Conservation (phyloP, 2,329 filamentous ascomycete species). For the Atkinsonella texensis region DNA sequence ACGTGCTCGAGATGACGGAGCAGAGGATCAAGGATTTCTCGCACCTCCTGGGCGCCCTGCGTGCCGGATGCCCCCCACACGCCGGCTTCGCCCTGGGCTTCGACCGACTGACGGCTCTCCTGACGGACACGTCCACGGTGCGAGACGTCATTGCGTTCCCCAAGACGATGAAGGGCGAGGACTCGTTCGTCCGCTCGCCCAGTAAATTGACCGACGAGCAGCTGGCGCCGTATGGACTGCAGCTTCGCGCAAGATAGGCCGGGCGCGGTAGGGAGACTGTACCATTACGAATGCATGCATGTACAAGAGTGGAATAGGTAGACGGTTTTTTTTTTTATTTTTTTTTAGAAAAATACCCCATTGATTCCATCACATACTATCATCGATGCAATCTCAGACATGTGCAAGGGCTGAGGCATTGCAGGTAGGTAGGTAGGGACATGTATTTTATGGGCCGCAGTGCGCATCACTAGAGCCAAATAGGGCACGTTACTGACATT, state of each 20-base stretch:
- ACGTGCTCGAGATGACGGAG: conserved; percentile 68
- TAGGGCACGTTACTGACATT: no score
- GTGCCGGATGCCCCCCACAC: conserved; percentile 84
- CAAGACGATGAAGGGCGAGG: conserved; percentile 83
- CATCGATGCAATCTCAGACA: no score
- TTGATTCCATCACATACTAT: no score
- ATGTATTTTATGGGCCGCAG: no score
- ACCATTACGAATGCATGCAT: not conserved
- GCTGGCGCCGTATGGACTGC: conserved; percentile 35
- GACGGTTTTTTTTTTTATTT: no score
- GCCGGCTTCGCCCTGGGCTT: conserved; percentile 90
- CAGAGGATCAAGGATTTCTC: conserved; percentile 67
- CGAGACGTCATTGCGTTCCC: conserved; percentile 95
- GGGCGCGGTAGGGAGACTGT: not conserved
- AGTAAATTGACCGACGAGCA: conserved; percentile 50
- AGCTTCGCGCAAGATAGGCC: conserved; percentile 9
- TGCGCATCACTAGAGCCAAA: no score
- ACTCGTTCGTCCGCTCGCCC: conserved; percentile 71
- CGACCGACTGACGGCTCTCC: conserved; percentile 70
- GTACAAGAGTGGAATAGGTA: not conserved
- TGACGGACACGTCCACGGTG: conserved; percentile 66
- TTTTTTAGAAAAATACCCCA: no score
- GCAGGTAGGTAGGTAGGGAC: no score
- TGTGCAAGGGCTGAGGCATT: no score
- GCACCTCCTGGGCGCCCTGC: conserved; percentile 72